A percentile compares a stretch with the other conserved stretches of the same genome.
Conservation (phyloP, 768 basidiomycete species). For the Strobilomyces echinocephalus region DNA sequence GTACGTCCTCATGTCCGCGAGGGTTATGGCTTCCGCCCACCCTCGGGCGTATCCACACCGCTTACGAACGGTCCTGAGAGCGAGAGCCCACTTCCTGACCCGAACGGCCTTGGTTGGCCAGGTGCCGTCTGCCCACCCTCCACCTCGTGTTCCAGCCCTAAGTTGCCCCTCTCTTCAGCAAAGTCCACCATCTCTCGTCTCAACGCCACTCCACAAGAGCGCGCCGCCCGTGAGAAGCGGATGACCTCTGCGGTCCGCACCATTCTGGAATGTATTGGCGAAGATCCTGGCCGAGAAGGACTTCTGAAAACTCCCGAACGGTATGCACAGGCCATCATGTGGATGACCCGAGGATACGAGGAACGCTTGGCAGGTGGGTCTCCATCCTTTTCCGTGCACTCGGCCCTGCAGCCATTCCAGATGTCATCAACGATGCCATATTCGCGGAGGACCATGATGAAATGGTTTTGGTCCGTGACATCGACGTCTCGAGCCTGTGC, state of each 20-base stretch:
- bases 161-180: conserved; percentile 41
- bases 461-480: conserved; percentile 97
- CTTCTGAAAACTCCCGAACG: conserved; percentile 88
- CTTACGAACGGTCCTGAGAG: conserved; percentile 29
- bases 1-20: conserved; percentile 48
- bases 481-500: conserved; percentile 94
- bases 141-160: conserved; percentile 10
- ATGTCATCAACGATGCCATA: conserved; percentile 97
- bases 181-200: conserved; percentile 87
- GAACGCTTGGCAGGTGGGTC: conserved; percentile 79
- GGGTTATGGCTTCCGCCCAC: conserved; percentile 76
- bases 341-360: conserved; percentile 99
- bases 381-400: conserved; percentile 13
- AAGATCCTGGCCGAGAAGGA: conserved; percentile 95
- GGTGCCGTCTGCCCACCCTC: conserved; percentile 42
- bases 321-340: conserved; percentile 94
- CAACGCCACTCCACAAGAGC: conserved; percentile 73
- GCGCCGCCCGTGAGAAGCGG: conserved; percentile 63
- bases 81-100: conserved; percentile 38
- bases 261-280: conserved; percentile 95
- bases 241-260: conserved; percentile 84
- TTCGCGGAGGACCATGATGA: conserved; percentile 99
- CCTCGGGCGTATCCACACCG: conserved; percentile 67
- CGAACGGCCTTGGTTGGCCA: conserved; percentile 90
- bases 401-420: conserved; percentile 37